Conservation (phyloP, 768 basidiomycete genomes). For the Epithele typhae region DNA sequence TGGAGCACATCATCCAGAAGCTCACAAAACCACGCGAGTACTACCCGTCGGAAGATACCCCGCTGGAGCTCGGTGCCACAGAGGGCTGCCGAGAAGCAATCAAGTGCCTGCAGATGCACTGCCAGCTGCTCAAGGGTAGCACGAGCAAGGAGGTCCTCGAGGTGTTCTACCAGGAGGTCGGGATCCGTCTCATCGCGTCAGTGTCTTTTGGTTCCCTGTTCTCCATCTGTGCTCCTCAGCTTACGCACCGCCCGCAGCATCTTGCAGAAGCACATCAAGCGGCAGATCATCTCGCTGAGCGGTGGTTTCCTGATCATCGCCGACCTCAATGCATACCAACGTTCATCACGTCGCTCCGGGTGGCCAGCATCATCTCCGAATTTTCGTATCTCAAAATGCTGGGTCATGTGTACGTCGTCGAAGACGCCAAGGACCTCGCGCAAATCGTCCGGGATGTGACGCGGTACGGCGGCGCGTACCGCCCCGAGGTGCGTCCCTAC, state of each 20-base stretch:
- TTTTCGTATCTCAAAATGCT: slow-evolving; percentile 97
- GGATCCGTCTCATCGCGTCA: slow-evolving; percentile 54
- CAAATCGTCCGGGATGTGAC: slow-evolving; percentile 95
- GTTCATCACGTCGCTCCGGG: slow-evolving; percentile 81
- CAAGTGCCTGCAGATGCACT: slow-evolving; percentile 84
- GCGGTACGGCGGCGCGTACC: slow-evolving; percentile 90
- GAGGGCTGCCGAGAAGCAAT: slow-evolving; percentile 88
- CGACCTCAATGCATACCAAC: slow-evolving; percentile 91
- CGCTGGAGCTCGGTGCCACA: slow-evolving; percentile 82
- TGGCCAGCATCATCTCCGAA: slow-evolving; percentile 78
- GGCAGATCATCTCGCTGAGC: slow-evolving; percentile 90
- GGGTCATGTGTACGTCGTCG: slow-evolving; percentile 93
- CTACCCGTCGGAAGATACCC: slow-evolving; percentile 77
- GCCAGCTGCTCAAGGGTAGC: slow-evolving; percentile 85
- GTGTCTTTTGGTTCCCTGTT: too few species aligned
- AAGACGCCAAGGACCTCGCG: slow-evolving; percentile 93
- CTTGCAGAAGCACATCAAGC: slow-evolving; percentile 93
- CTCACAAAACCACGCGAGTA: slow-evolving; percentile 85
- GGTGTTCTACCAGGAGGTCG: slow-evolving; percentile 97
- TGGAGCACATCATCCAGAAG: slow-evolving; percentile 87
- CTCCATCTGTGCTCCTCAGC: background rate
- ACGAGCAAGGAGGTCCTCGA: slow-evolving; percentile 96
- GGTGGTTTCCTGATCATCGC: slow-evolving; percentile 97
- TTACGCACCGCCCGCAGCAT: slow-evolving; percentile 47
- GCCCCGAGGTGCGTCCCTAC: slow-evolving; percentile 71